These are phyloP conservation scores for Cladosporium austrohemisphaericum DNA, from an alignment of 2,329 filamentous ascomycete species.

Conservation along the genomic window DNA sequence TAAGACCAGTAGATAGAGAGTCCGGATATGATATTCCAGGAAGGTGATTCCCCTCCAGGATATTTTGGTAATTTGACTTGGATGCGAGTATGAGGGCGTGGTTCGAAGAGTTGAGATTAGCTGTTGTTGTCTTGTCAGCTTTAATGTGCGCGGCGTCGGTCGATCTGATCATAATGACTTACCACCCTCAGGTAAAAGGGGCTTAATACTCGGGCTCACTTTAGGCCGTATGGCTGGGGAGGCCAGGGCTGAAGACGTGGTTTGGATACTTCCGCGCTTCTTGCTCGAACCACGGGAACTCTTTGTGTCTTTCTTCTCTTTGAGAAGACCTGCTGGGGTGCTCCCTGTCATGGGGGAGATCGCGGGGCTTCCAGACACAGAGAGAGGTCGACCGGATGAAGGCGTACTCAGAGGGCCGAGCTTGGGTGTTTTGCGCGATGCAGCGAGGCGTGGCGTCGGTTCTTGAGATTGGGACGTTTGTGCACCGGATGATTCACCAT, in stretches of 20 bases:
- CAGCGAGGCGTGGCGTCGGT: conserved; percentile 59
- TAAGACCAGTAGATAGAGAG: conserved; percentile 86
- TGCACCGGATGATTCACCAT: conserved; percentile 50
- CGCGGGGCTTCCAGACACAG: conserved; percentile 51
- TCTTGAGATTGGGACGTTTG: conserved; percentile 35
- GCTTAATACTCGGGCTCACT: conserved; percentile 93
- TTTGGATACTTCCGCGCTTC: conserved; percentile 60
- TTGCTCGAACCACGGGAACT: conserved; percentile 50
- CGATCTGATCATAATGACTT: conserved; percentile 30
- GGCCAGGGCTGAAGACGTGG: conserved; percentile 65
- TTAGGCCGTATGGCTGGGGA: conserved; percentile 83
- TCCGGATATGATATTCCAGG: conserved; percentile 75
- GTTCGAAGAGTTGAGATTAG: conserved; percentile 51
- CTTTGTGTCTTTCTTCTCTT: conserved; percentile 30
- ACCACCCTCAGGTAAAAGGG: conserved; percentile 71
- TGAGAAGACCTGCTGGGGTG: conserved; percentile 30
- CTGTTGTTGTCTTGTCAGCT: conserved; percentile 29
- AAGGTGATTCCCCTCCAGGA: conserved; percentile 85
- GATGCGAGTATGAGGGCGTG: conserved; percentile 77
- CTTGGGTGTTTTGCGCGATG: conserved; percentile 61
- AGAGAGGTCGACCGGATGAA: conserved; percentile 33
- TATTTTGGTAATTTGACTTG: conserved; percentile 98
- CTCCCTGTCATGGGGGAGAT: conserved; percentile 49
- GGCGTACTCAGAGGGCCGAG: conserved; percentile 55
- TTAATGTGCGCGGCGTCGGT: not conserved